These are phyloP conservation scores for Xylaria digitata DNA, from an alignment of 2,329 filamentous ascomycete species.

Conservation along the genomic window DNA sequence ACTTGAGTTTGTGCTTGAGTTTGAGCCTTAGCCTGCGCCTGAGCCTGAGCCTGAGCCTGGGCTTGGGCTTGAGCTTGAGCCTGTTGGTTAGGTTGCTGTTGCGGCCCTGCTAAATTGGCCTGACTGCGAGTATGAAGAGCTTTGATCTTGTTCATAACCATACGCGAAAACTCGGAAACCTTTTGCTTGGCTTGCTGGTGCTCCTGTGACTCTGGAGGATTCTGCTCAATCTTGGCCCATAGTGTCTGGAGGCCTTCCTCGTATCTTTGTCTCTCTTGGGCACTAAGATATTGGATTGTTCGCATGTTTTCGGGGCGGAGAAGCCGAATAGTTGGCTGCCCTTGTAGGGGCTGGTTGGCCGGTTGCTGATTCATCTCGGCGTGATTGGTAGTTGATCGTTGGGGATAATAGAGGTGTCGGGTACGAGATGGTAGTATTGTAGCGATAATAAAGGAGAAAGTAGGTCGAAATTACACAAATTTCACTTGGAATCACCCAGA, in stretches of 20 bases:
- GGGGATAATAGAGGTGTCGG: not conserved
- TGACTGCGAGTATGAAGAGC: conserved; percentile 48
- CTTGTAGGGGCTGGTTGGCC: conserved; percentile 40
- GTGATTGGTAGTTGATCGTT: not conserved
- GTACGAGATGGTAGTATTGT: not conserved
- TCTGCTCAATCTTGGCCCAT: conserved; percentile 63
- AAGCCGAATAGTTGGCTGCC: conserved; percentile 39
- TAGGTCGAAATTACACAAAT: not conserved
- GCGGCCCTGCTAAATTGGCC: conserved; percentile 3
- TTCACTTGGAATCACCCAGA: no score
- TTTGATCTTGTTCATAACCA: conserved; percentile 63
- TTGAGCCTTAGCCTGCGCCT: conserved; percentile 24
- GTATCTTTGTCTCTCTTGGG: conserved; percentile 69
- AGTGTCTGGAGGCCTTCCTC: conserved; percentile 65
- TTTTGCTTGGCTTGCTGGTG: conserved; percentile 66
- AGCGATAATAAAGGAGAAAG: not conserved
- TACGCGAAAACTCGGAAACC: conserved; percentile 70
- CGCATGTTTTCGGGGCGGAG: conserved; percentile 64
- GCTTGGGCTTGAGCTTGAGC: conserved; percentile 31
- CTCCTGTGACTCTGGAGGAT: conserved; percentile 57
- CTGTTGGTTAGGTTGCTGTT: conserved; percentile 26
- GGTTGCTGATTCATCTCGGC: conserved; percentile 36
- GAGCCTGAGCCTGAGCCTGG: conserved; percentile 42
- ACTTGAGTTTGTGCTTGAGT: conserved; percentile 37
- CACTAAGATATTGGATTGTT: conserved; percentile 60